Base-by-base conservation (phyloP, 768 basidiomycete species). In the Suillus placidus region DNA sequence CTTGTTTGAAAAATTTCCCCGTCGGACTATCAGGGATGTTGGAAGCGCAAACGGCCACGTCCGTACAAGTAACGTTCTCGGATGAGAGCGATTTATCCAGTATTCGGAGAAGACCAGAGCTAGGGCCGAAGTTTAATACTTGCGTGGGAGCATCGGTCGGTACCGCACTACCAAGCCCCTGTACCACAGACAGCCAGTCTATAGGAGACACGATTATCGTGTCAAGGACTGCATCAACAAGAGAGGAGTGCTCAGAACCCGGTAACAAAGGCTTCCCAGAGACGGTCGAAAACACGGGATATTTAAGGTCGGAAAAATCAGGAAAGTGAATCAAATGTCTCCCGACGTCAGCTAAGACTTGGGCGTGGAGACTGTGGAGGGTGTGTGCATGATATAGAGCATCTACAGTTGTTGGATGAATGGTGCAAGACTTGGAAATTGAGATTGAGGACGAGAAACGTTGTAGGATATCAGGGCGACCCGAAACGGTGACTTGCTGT, bases 401-500 rank as follows among this genome's bases (percentile, higher is more conserved):
- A 57, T 83, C 78, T 47, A 88, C 71, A 2, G 79, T 79, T 1
- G 85, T 84, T 56, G 80, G 73, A 65, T 82, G 82, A 0, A 82
- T 73, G 2, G 76, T 67, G 26, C 78, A 78, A 23, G 70, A 72
- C 4, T 75, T 68, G 26, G 80, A 77, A 6, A 40, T 58, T 26
- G 57, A 34, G 49, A 85, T 68, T 8, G 70, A 76, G 18, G 69
- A 68, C 8, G 80, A 75, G 71, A 89, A 88, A 32, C 71, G 71
- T 8, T 75, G 71, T 37, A 90, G 74, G 55, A 81, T 61, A 66
- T 85, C 82, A 3, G 88, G 88, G 58, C 77, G 81, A 30, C 88
- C 89, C 3, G 88, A 89, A 58, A 88, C 75, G 13, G 88, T 88
- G 62, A 87, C 76, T 63, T 80, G 83, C 13, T 68, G 74, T 61